Percentiles rank a stretch among this genome's conserved stretches.
Conservation (phyloP, 805 yeast genomes). For the Yamadazyma endophytica region DNA sequence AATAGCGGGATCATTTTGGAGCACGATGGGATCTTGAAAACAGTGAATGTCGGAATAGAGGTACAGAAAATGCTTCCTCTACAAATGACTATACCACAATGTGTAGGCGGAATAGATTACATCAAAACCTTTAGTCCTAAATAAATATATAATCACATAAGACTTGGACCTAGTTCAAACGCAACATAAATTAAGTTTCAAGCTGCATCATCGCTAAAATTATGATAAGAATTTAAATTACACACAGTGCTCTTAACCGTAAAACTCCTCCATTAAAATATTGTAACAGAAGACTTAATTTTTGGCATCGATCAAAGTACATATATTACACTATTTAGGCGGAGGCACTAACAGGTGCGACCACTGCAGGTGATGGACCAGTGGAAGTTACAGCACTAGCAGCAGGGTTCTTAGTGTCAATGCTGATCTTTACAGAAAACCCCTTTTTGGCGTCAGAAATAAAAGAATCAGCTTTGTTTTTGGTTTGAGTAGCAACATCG, state of each 20-base stretch:
- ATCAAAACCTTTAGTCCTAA: conserved; percentile 33
- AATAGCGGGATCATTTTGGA: conserved; percentile 71
- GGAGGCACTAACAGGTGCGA: conserved; percentile 18
- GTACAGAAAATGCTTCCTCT: conserved; percentile 51
- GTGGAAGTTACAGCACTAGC: conserved; percentile 9
- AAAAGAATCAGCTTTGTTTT: conserved; percentile 26
- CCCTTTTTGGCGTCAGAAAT: conserved; percentile 11
- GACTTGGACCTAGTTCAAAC: too few relatives aligned
- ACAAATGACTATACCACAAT: conserved; percentile 76
- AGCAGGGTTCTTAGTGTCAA: conserved; percentile 2
- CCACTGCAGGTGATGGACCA: too few relatives aligned
- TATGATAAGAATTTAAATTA: too few relatives aligned
- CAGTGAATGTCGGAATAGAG: conserved; percentile 67
- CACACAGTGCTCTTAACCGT: too few relatives aligned
- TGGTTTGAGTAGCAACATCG: conserved; percentile 31
- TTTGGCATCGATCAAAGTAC: too few relatives aligned
- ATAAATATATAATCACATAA: neutral
- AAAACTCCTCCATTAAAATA: too few relatives aligned
- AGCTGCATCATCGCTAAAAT: too few relatives aligned
- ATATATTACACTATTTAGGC: too few relatives aligned
- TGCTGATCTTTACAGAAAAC: conserved; percentile 8
- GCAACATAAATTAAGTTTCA: too few relatives aligned
- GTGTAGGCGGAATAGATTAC: conserved; percentile 66
- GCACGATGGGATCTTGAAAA: conserved; percentile 69
- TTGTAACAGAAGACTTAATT: too few relatives aligned